Percentiles rank a stretch among this genome's conserved stretches.
Conservation (phyloP, 495 filamentous ascomycete species). For the Daldinia decipiens region DNA sequence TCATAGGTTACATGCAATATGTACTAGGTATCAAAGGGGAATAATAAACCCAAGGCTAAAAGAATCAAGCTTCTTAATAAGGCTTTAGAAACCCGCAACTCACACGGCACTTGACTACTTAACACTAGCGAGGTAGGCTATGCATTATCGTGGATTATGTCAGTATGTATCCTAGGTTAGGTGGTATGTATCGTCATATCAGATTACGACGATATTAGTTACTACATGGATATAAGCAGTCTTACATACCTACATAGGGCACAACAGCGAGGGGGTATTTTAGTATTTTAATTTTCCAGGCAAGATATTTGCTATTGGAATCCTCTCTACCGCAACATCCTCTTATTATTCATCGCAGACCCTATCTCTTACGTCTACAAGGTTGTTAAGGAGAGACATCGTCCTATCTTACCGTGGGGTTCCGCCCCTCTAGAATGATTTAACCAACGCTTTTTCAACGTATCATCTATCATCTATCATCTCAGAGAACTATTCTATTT, state of each 20-base stretch:
- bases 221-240: constrained; percentile 3
- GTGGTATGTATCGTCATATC: constrained; percentile 29
- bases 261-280: too few relatives aligned
- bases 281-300: too few relatives aligned
- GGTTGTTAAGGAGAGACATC: constrained; percentile 34
- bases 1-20: constrained; percentile 30
- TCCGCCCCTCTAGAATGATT: constrained; percentile 19
- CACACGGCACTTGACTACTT: constrained; percentile 38
- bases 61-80: constrained; percentile 43
- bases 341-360: too few relatives aligned
- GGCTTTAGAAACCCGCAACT: constrained; percentile 39
- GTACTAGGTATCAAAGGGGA: constrained; percentile 26
- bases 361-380: background rate
- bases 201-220: constrained; percentile 2
- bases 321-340: too few relatives aligned
- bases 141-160: constrained; percentile 21
- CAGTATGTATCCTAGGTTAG: too few relatives aligned
- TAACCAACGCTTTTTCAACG: background rate
- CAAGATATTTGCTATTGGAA: too few relatives aligned
- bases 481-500: background rate
- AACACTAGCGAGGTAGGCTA: constrained; percentile 28
- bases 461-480: background rate
- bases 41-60: constrained; percentile 41
- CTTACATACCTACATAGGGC: too few relatives aligned
- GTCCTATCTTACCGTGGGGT: constrained; percentile 32